phyloP scores from a whole-genome alignment of 2,329 filamentous ascomycete species.

The Aspergillus sojae region DNA sequence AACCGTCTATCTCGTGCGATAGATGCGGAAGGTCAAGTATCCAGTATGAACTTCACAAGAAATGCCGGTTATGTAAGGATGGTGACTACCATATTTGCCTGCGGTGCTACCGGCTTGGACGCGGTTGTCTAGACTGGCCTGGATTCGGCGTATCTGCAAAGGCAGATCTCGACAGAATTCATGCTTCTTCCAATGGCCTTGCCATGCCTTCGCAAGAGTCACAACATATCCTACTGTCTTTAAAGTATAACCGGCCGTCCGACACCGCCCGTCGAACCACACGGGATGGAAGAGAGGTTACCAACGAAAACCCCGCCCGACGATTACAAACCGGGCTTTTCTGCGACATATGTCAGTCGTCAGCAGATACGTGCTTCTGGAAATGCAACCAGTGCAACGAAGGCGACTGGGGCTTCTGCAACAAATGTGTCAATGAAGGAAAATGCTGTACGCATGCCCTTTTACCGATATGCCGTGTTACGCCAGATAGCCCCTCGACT shows the following conservation, averaged over 20 bases:
- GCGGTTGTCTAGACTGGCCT: slow-evolving; percentile 84
- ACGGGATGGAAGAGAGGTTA: slow-evolving; percentile 54
- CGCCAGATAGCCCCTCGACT: slow-evolving; percentile 32
- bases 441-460: slow-evolving; percentile 80
- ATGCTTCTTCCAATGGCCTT: slow-evolving; percentile 31
- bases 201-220: slow-evolving; percentile 20
- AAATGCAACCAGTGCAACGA: slow-evolving; percentile 84
- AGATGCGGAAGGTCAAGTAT: slow-evolving; percentile 72
- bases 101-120: slow-evolving; percentile 74
- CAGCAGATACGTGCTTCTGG: slow-evolving; percentile 86
- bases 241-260: slow-evolving; percentile 36
- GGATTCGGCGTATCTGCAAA: slow-evolving; percentile 79
- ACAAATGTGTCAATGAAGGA: slow-evolving; percentile 80
- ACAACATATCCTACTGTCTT: slow-evolving; percentile 55
- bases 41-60: slow-evolving; percentile 84
- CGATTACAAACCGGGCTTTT: slow-evolving; percentile 80
- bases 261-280: slow-evolving; percentile 28
- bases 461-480: slow-evolving; percentile 69
- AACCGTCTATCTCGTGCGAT: slow-evolving; percentile 74
- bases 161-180: slow-evolving; percentile 64
- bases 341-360: slow-evolving; percentile 73
- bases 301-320: slow-evolving; percentile 66
- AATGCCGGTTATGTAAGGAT: slow-evolving; percentile 69
- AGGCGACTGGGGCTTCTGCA: slow-evolving; percentile 94
- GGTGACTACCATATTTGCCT: slow-evolving; percentile 80